A percentile compares a stretch with the other conserved stretches of the same genome.
These are phyloP conservation scores for Agaricus bisporus DNA, from an alignment of 768 basidiomycete genomes.

Conservation along the genomic window DNA sequence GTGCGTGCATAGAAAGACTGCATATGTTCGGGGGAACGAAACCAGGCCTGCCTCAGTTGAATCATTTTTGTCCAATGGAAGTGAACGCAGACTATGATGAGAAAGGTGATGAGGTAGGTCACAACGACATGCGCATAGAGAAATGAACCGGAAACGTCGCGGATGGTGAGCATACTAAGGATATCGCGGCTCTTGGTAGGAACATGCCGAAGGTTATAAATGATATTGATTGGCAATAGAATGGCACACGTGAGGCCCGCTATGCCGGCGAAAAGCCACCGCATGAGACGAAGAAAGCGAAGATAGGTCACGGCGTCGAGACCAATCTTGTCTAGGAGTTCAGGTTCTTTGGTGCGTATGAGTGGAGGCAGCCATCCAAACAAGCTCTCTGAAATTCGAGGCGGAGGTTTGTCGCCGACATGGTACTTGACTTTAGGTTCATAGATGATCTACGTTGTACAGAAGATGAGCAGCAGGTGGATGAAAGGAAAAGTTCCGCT, in stretches of 20 bases:
- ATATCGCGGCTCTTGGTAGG: constrained; percentile 42
- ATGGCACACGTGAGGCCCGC: constrained; percentile 60
- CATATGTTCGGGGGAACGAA: constrained; percentile 83
- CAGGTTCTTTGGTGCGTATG: constrained; percentile 78
- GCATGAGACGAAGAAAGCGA: constrained; percentile 83
- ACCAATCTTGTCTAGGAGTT: constrained; percentile 82
- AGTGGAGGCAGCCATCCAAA: constrained; percentile 91
- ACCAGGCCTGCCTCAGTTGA: constrained; percentile 77
- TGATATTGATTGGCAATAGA: constrained; percentile 82
- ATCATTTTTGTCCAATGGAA: constrained; percentile 77
- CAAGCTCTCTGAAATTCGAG: constrained; percentile 74
- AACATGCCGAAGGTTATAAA: constrained; percentile 75
- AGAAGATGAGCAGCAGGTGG: background rate
- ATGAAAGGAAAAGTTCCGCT: background rate
- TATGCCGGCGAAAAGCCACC: constrained; percentile 62
- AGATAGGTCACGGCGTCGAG: constrained; percentile 92
- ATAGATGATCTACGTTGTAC: constrained; percentile 64
- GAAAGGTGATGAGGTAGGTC: constrained; percentile 73
- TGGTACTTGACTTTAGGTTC: constrained; percentile 94
- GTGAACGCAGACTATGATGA: constrained; percentile 69
- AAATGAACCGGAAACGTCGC: constrained; percentile 63
- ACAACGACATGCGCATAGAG: constrained; percentile 83
- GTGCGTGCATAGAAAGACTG: constrained; percentile 93
- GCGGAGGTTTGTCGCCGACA: constrained; percentile 68
- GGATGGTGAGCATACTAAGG: constrained; percentile 82